These are phyloP conservation scores for Polyporus tsugae DNA, from an alignment of 1,284 basidiomycete genomes.

Conservation along the genomic window DNA sequence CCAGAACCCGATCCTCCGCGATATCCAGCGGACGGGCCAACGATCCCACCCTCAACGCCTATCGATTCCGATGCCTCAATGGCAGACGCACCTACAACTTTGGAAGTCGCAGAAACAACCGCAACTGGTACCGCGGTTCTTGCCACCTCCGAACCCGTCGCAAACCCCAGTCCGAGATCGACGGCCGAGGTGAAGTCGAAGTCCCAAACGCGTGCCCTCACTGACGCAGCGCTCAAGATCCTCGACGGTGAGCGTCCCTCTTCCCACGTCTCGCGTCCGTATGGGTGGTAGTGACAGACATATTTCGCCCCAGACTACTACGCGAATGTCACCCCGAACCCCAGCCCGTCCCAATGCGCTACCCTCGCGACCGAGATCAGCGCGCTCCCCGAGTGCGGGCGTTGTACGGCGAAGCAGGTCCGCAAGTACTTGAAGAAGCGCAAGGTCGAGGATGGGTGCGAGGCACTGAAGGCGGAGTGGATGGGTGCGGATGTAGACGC, in stretches of 20 bases:
- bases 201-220: too few relatives aligned
- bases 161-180: background rate
- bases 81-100: background rate
- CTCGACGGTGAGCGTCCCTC: background rate
- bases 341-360: background rate
- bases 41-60: background rate
- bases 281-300: too few relatives aligned
- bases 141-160: background rate
- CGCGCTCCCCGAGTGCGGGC: background rate
- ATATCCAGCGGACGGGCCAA: background rate
- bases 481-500: background rate
- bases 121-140: background rate
- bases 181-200: too few relatives aligned
- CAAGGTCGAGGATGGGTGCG: background rate
- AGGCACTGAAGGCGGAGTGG: background rate
- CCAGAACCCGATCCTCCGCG: background rate
- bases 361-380: background rate
- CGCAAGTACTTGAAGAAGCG: background rate
- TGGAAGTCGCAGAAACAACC: background rate
- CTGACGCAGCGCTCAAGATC: background rate
- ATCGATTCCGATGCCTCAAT: background rate
- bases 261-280: background rate
- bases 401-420: conserved; percentile 2
- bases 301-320: background rate
- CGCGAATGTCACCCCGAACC: background rate